A percentile compares a stretch with the other conserved stretches of the same genome.
These are phyloP conservation scores for Boletus pseudo-olivaceus DNA, from an alignment of 768 basidiomycete species.

Conservation along the genomic window DNA sequence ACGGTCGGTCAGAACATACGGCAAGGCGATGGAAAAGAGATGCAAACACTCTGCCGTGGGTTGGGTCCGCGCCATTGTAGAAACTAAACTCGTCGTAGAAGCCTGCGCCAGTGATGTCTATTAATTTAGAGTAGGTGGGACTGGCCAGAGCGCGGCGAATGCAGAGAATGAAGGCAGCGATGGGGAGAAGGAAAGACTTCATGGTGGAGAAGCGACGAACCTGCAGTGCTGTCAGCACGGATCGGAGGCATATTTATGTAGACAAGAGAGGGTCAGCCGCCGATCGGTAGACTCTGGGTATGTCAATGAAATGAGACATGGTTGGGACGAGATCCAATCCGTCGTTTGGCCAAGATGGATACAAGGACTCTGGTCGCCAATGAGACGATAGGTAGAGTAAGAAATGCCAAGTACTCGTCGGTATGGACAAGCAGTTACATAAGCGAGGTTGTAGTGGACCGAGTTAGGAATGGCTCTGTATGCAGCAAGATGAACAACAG, in stretches of 20 bases:
- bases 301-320: background rate
- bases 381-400: background rate
- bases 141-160: background rate
- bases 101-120: conserved; percentile 44
- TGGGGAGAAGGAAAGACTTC: background rate
- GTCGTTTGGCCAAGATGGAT: background rate
- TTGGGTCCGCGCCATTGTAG: conserved; percentile 55
- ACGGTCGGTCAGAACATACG: background rate
- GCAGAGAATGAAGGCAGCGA: background rate
- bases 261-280: conserved; percentile 2
- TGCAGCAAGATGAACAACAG: conserved; percentile 34
- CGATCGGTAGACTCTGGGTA: background rate
- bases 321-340: background rate
- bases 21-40: background rate
- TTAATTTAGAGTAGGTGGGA: conserved; percentile 17
- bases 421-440: background rate
- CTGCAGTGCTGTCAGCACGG: background rate
- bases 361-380: background rate
- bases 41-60: conserved; percentile 63
- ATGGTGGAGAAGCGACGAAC: conserved; percentile 9
- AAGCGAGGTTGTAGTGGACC: background rate
- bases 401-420: background rate
- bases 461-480: background rate
- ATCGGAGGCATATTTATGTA: background rate
- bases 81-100: conserved; percentile 51